These are phyloP conservation scores for Aspergillus aculeatinus DNA, from an alignment of 2,329 filamentous ascomycete genomes.

Conservation along the genomic window DNA sequence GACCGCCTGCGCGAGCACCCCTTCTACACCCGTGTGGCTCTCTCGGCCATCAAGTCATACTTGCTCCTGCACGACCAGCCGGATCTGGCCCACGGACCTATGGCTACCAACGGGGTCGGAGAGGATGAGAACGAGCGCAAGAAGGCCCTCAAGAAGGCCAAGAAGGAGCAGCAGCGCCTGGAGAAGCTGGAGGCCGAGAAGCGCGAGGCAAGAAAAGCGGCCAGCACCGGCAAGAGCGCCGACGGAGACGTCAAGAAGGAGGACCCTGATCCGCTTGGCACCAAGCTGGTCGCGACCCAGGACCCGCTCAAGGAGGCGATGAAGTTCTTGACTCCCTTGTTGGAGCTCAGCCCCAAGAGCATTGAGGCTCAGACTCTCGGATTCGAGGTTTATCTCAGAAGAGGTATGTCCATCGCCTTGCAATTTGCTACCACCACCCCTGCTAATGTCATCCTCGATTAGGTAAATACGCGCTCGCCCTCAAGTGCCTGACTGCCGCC, in stretches of 20 bases:
- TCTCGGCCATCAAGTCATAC: constrained; percentile 79
- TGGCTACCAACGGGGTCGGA: constrained; percentile 52
- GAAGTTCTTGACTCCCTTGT: constrained; percentile 78
- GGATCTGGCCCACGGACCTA: constrained; percentile 59
- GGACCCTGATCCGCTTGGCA: constrained; percentile 82
- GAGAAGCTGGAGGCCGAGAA: constrained; percentile 80
- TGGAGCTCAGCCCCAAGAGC: constrained; percentile 78
- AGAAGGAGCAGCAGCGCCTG: constrained; percentile 71
- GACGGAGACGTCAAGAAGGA: constrained; percentile 72
- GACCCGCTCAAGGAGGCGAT: constrained; percentile 82
- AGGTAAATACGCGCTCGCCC: constrained; percentile 85
- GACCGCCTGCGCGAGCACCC: constrained; percentile 88
- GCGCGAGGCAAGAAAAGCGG: constrained; percentile 78
- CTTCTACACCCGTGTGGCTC: constrained; percentile 81
- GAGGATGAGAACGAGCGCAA: constrained; percentile 66
- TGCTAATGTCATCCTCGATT: constrained; percentile 25
- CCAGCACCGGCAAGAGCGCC: constrained; percentile 55
- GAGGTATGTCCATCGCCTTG: constrained; percentile 60
- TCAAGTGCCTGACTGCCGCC: constrained; percentile 79
- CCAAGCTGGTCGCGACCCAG: constrained; percentile 74
- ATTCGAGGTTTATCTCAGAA: constrained; percentile 84
- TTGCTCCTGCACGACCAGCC: constrained; percentile 75
- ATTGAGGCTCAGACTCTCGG: constrained; percentile 80
- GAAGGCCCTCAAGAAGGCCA: constrained; percentile 87
- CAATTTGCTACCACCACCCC: neutral